phyloP scores from a whole-genome alignment of 129 eudicot species.

The Apium graveolens region DNA sequence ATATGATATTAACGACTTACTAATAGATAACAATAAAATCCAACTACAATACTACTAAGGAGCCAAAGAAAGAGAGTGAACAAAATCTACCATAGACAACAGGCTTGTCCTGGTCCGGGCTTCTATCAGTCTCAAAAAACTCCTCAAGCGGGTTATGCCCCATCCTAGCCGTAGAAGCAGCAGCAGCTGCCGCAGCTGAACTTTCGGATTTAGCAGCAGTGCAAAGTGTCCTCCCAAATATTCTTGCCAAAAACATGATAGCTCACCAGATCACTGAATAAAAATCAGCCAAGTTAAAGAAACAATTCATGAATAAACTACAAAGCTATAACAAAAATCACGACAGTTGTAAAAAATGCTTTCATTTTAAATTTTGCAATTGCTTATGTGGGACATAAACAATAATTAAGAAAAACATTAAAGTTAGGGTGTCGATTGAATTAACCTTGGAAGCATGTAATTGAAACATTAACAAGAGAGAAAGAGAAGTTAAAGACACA shows the following conservation, averaged over 20 bases:
- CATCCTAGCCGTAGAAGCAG: conserved; percentile 27
- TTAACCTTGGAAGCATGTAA: background rate
- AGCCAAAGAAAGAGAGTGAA: background rate
- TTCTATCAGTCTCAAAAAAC: conserved; percentile 62
- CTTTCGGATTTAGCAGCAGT: conserved; percentile 55
- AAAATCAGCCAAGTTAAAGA: background rate
- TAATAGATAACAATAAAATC: background rate
- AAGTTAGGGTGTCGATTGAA: background rate
- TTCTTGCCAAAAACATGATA: conserved; percentile 53
- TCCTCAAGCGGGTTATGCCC: conserved; percentile 69
- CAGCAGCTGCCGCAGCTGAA: conserved; percentile 42
- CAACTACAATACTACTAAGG: background rate
- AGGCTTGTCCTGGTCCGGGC: conserved; percentile 64
- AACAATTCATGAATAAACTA: background rate
- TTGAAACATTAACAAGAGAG: background rate
- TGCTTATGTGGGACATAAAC: too few relatives aligned
- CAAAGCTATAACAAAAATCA: too few relatives aligned
- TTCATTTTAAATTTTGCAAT: too few relatives aligned
- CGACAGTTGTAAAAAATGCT: too few relatives aligned
- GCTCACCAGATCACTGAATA: conserved; percentile 21
- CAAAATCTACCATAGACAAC: conserved; percentile 54
- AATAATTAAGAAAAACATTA: too few relatives aligned
- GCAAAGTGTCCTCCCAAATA: conserved; percentile 60
- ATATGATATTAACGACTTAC: background rate
- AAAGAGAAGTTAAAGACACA: too few relatives aligned